Base-by-base conservation (phyloP, 495 filamentous ascomycete species). In the Aspergillus heteromorphus region DNA sequence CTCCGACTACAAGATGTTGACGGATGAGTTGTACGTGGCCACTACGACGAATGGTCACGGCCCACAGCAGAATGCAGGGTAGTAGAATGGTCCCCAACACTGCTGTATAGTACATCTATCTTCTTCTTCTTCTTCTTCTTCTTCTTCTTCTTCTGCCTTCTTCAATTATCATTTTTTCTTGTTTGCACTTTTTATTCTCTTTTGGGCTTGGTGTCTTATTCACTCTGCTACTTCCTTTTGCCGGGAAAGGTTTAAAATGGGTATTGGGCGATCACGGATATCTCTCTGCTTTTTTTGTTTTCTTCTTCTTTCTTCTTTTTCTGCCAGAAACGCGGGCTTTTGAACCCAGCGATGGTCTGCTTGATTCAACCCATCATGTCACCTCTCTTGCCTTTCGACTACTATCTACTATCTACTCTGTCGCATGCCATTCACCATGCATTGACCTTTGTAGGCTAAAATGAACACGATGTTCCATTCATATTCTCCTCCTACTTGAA, bases 21-120 rank as follows among this genome's bases (percentile, higher is more conserved):
- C 68, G 68, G 59, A 66, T 18, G 71, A 72, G 41, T 53, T 78
- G 18, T 57, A 67, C 23, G 59, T 72, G 56, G 72, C 64, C n/a
- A 65, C 72, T 48, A 62, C 64, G 38, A 57, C 65, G 14, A 72
- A 73, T 45, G 65, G 71, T 41, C 64, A 71, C 40, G 57, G 61
- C 19, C 53, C 59, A 6, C 61, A 66, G 48, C 55, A 65, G 48
- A 61, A 59, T 49, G 53, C 45, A 14, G 55, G 54, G 59, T 61
- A 49, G 49, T n/a, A 40, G 17, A 5, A 3, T 21, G 30, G 29
- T 23, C 9, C 54, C n/a, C 29, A 20, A 45, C 49, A 29, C 48
- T 42, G 58, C 18, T 66, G 58, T 59, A 64, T 47, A 51, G 47
- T 61, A 59, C 48, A 49, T 52, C 36, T 42, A n/a, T 45, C 20